Evolutionary conservation across 495 filamentous ascomycete genomes (phyloP), one percentile per base, ranked within the genome.

Genomic region (Jackrogersella minutella): DNA sequence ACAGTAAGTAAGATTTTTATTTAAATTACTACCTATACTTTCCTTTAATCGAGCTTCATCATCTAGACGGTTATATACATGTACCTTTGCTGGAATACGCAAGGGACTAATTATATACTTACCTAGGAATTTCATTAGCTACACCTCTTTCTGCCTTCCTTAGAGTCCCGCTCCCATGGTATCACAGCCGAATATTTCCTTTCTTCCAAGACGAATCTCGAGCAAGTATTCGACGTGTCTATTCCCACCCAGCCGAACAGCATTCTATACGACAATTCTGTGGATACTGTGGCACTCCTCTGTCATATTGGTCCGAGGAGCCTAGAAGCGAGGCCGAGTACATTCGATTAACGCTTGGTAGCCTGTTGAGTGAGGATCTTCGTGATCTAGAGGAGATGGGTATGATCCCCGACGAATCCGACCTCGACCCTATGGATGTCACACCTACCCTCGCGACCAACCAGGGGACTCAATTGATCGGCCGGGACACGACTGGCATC

Each of bases 211-310:
- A 96, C 74, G 93, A 96, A 76, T 89, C 89, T 8, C 88, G 86
- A 65, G 60, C 75, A 17, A 83, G 79, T 46, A 96, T 97, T 75
- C 89, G 87, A 33, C 85, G 90, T 17, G 82, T 81, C 26, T 95
- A 91, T 78, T 86, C 85, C 2, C 84, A 88, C 4, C 81, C 78
- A 26, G 73, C 84, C 73, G 84, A 86, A 13, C 81, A 82, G 14
- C 76, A 84, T 64, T 76, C 85, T 0, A 85, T 87, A 73, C 88
- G 91, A 44, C 86, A 91, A 53, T 97, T 97, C 77, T 97, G 93
- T 76, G 93, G 93, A 0, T 93, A 90, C 78, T 96, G 93, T 73
- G 93, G 93, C 16, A 94, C 91, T 1, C 88, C 88, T 4, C 79
- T 97, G 39, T 87, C 86, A 0, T 90, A 88, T 64, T 96, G 93